Evolutionary conservation across 2,329 filamentous ascomycete species (phyloP).

Genomic region (Colletotrichum sp.): DNA sequence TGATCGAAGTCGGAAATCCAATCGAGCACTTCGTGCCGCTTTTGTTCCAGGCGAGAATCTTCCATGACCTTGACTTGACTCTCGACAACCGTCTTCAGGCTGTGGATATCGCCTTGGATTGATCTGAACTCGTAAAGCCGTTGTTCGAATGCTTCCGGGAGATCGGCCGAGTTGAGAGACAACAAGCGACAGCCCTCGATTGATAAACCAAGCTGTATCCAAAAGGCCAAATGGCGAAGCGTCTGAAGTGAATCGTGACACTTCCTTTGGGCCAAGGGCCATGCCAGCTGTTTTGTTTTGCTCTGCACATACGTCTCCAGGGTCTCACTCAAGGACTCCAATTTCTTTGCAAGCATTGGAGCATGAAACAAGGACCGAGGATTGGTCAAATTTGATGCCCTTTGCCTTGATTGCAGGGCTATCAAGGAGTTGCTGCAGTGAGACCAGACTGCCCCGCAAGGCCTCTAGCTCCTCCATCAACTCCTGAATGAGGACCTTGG

Average conservation of each 20-base stretch:
- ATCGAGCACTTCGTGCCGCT: no score
- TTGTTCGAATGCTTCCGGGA: not conserved
- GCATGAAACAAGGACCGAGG: not conserved
- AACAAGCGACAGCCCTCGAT: not conserved
- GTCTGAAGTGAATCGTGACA: not conserved
- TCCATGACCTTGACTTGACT: no score
- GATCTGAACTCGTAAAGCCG: no score
- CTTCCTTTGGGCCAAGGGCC: not conserved
- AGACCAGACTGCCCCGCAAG: not conserved
- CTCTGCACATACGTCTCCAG: not conserved
- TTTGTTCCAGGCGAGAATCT: no score
- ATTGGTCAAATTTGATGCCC: not conserved
- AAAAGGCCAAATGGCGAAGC: not conserved
- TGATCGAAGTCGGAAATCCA: no score
- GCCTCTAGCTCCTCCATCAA: not conserved
- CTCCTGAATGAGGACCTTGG: not conserved
- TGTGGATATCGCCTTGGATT: not conserved
- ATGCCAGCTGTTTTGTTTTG: not conserved
- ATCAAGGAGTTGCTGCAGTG: not conserved
- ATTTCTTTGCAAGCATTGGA: not conserved
- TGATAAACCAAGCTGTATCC: not conserved
- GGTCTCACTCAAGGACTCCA: not conserved
- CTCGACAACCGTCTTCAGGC: not conserved
- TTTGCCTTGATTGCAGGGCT: not conserved
- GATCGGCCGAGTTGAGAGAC: not conserved